Evolutionary conservation across 2,329 filamentous ascomycete genomes (phyloP).

Genomic region (Phialocephala sp.): DNA sequence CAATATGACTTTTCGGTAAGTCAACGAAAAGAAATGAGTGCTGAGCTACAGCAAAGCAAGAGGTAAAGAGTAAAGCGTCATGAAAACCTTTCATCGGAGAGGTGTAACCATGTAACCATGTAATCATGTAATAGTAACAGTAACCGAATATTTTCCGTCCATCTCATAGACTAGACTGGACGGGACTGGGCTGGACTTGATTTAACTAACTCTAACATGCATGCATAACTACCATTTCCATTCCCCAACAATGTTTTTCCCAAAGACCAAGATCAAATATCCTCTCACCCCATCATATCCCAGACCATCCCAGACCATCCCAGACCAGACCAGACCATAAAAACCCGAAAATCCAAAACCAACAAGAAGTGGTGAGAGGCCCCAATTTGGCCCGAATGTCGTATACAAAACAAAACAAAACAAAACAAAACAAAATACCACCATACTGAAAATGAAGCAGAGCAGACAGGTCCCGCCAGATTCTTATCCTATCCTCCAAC

Average conservation of each 20-base stretch:
- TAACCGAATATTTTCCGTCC: no score
- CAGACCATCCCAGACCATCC: neutral
- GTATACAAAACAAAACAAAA: no score
- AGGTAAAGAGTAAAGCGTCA: no score
- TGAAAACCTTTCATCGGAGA: no score
- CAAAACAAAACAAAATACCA: no score
- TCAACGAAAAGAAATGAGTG: no score
- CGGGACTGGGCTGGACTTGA: no score
- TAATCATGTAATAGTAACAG: no score
- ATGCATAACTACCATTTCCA: neutral
- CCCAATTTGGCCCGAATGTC: neutral
- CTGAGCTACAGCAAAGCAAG: no score
- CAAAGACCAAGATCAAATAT: neutral
- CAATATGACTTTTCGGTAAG: no score
- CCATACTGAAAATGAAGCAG: neutral
- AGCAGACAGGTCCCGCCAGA: conserved; percentile 3
- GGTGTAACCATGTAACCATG: no score
- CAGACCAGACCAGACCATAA: neutral
- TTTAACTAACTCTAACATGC: neutral
- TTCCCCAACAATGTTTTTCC: neutral
- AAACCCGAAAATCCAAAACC: neutral
- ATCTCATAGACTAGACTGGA: no score
- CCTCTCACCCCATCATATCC: neutral
- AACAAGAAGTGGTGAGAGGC: neutral
- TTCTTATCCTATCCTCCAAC: neutral